Percentiles rank a stretch among this genome's conserved stretches.
phyloP scores from a whole-genome alignment of 805 yeast genomes.

The Yarrowia osloensis region DNA sequence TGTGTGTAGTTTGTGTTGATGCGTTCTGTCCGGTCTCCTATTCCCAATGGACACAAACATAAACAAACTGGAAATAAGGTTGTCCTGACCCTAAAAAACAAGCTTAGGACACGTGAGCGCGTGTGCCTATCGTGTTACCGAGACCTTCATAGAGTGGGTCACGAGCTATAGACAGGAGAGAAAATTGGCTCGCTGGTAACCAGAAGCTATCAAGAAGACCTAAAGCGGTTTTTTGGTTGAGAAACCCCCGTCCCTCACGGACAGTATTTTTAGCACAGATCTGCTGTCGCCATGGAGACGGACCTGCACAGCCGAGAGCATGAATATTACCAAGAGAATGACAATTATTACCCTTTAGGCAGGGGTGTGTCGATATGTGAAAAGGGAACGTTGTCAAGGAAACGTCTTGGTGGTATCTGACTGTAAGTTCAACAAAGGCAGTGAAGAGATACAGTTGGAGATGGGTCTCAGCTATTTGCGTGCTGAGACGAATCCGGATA shows the following conservation, averaged over 20 bases:
- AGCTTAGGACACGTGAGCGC: slow-evolving; percentile 22
- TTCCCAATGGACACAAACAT: slow-evolving; percentile 27
- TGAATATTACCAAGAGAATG: neutral
- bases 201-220: no score
- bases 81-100: slow-evolving; percentile 1
- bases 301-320: slow-evolving; percentile 9
- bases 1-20: slow-evolving; percentile 20
- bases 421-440: neutral
- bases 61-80: neutral
- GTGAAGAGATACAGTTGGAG: neutral
- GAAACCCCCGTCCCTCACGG: no score
- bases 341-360: neutral
- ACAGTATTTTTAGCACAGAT: neutral
- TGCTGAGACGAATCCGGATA: neutral
- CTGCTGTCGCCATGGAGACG: slow-evolving; percentile 1
- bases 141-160: neutral
- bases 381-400: neutral
- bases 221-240: no score
- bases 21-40: slow-evolving; percentile 24
- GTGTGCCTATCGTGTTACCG: slow-evolving; percentile 14
- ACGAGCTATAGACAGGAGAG: neutral
- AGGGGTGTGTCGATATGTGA: slow-evolving; percentile 9
- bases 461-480: neutral
- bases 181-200: neutral
- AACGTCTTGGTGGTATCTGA: neutral